Base-by-base conservation (phyloP, 352 stramenopile genomes). In the Phytopythium montanum region DNA sequence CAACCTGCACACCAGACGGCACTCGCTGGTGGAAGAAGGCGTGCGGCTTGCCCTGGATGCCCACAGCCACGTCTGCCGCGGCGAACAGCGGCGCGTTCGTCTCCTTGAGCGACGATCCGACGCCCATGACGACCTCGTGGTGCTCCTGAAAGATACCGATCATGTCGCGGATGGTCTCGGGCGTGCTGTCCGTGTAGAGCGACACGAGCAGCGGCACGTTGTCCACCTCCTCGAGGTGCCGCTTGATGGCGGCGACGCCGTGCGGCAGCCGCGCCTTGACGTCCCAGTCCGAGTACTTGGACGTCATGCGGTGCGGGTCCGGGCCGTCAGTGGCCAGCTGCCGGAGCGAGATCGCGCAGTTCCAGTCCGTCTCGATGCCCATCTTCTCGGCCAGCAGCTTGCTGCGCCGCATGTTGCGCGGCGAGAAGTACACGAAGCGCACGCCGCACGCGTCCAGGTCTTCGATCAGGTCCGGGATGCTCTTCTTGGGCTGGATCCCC, bases 281-380 rank as follows among this genome's bases (percentile, higher is more conserved):
- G 59, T 98, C 92, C 95, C 97, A 99, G 70, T 99, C 96, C 25
- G 96, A 98, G 73, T 99, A 99, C 50, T 95, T 96, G 6, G 90
- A 98, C 19, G 90, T 97, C 96, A 99, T 99, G 38, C 96, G 80
- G 76, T 98, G 93, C 3, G 90, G 84, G 66, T 99, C 96, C 3
- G 91, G 92, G 0, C 83, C 85, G 33, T 96, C 94, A 41, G 86
- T 89, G 29, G 98, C 87, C 26, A 99, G 75, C 16, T 95, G 76
- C 7, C 96, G 84, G 34, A 99, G 73, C 14, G 94, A 99, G 59
- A 99, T 99, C 1, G 97, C 97, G 61, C 95, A 99, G 73, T 99
- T 99, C 97, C 97, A 99, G 41, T 98, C 95, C 5, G 98, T 98
- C 68, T 99, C 97, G 33, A 99, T 98, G 46, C 97, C 97, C 95